Conservation (phyloP, 768 basidiomycete genomes). For the Mycena maculata region DNA sequence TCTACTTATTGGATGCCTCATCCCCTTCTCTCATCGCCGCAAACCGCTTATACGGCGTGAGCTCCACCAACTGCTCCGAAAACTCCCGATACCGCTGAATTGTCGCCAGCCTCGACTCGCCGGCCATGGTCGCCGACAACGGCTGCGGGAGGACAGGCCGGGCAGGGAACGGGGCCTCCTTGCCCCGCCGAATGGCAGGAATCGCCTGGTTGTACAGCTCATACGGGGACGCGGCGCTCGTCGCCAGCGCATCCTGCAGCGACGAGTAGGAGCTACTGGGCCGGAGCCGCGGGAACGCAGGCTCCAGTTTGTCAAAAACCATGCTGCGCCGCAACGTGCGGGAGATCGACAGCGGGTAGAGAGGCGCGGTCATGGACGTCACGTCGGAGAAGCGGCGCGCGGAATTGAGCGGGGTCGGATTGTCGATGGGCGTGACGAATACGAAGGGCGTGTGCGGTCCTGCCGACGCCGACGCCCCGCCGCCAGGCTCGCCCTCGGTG, state of each 20-base stretch:
- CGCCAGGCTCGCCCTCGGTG: slow-evolving; percentile 6
- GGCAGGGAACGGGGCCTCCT: slow-evolving; percentile 27
- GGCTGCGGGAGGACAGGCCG: slow-evolving; percentile 26
- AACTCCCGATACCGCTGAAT: slow-evolving; percentile 35
- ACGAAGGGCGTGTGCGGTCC: slow-evolving; percentile 26
- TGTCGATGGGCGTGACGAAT: slow-evolving; percentile 27
- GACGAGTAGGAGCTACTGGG: slow-evolving; percentile 24
- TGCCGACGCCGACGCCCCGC: not conserved
- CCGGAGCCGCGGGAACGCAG: slow-evolving; percentile 15
- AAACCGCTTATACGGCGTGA: slow-evolving; percentile 27
- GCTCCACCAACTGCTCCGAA: slow-evolving; percentile 32
- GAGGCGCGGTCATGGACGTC: slow-evolving; percentile 28
- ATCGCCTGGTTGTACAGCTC: slow-evolving; percentile 25
- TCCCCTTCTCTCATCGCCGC: not conserved
- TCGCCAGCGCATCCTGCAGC: slow-evolving; percentile 9
- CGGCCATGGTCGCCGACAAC: not conserved
- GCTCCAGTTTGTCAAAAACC: slow-evolving; percentile 14
- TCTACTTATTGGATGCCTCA: too few relatives aligned
- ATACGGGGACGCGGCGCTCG: slow-evolving; percentile 25
- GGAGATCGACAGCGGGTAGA: slow-evolving; percentile 31
- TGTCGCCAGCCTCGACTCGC: slow-evolving; percentile 30
- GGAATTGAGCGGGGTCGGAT: slow-evolving; percentile 24
- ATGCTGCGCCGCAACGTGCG: slow-evolving; percentile 27
- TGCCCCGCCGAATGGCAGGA: slow-evolving; percentile 26
- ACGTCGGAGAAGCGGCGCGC: slow-evolving; percentile 29